Evolutionary conservation across 768 basidiomycete species (phyloP).

Genomic region (Boletales sp.): DNA sequence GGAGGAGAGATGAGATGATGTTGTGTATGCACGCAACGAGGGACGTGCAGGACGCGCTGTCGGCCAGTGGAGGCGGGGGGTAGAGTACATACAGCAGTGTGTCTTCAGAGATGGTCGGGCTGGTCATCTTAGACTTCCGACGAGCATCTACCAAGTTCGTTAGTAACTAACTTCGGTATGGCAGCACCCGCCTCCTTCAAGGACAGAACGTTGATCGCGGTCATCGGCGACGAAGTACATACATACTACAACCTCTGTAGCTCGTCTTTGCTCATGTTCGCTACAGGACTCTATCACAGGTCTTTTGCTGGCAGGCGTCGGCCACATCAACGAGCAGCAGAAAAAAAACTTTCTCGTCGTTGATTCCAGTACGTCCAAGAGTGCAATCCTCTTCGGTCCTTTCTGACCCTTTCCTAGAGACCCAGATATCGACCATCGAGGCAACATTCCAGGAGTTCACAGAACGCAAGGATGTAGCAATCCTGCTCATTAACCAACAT

Average conservation of each 20-base stretch:
- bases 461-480: constrained; percentile 91
- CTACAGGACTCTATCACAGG: constrained; percentile 94
- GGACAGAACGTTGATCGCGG: constrained; percentile 86
- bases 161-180: constrained; percentile 33
- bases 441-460: constrained; percentile 93
- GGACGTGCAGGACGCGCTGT: constrained; percentile 58
- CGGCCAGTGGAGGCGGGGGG: constrained; percentile 49
- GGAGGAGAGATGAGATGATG: constrained; percentile 53
- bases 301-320: constrained; percentile 90
- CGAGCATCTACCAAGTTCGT: no score
- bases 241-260: constrained; percentile 3
- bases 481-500: constrained; percentile 97
- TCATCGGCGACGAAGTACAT: constrained; percentile 94
- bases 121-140: no score
- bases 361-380: constrained; percentile 71
- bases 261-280: constrained; percentile 7
- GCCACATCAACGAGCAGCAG: constrained; percentile 84
- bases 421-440: constrained; percentile 87
- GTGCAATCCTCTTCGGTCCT: neutral
- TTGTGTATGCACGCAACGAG: constrained; percentile 65
- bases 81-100: constrained; percentile 76
- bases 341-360: constrained; percentile 99
- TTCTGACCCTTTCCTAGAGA: constrained; percentile 53
- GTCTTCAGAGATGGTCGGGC: constrained; percentile 69
- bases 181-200: constrained; percentile 57